Percentiles rank a stretch among this genome's conserved stretches.
These are phyloP conservation scores for Phlebiopsis flavidoalba DNA, from an alignment of 768 basidiomycete genomes.

Conservation along the genomic window DNA sequence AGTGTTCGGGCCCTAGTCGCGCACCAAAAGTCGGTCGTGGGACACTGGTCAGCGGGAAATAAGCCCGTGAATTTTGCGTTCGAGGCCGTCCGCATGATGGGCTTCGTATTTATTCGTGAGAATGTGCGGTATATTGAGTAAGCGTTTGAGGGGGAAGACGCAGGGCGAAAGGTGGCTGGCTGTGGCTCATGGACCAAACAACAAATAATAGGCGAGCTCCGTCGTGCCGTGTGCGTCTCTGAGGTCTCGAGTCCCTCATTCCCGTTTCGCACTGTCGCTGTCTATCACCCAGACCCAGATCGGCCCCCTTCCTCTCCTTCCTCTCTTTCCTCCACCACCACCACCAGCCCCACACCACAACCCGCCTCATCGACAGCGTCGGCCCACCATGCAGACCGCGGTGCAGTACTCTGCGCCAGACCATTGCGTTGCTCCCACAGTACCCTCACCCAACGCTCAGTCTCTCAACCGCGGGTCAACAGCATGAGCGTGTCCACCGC, in stretches of 20 bases:
- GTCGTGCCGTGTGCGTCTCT: constrained; percentile 24
- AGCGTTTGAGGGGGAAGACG: neutral
- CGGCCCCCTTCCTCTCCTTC: constrained; percentile 21
- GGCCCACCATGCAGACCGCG: constrained; percentile 66
- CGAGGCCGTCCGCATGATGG: neutral
- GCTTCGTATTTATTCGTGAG: constrained; percentile 2
- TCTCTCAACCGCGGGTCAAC: constrained; percentile 36
- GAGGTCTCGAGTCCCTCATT: constrained; percentile 22
- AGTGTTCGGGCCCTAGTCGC: neutral
- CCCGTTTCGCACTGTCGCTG: constrained; percentile 18
- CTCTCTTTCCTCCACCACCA: constrained; percentile 31
- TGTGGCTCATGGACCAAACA: constrained; percentile 26
- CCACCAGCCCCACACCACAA: constrained; percentile 48
- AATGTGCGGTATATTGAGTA: neutral
- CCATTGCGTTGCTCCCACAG: constrained; percentile 53
- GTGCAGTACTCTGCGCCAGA: constrained; percentile 60
- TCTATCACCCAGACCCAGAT: constrained; percentile 25
- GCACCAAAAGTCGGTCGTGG: neutral
- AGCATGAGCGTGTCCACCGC: constrained; percentile 32
- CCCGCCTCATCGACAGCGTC: constrained; percentile 62
- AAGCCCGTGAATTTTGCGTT: neutral
- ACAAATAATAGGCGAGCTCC: constrained; percentile 22
- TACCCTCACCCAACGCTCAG: constrained; percentile 52
- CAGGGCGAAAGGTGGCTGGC: constrained; percentile 19
- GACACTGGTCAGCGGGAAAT: constrained; percentile 1